Conservation (phyloP, 495 filamentous ascomycete genomes). For the Lindgomyces ingoldianus region DNA sequence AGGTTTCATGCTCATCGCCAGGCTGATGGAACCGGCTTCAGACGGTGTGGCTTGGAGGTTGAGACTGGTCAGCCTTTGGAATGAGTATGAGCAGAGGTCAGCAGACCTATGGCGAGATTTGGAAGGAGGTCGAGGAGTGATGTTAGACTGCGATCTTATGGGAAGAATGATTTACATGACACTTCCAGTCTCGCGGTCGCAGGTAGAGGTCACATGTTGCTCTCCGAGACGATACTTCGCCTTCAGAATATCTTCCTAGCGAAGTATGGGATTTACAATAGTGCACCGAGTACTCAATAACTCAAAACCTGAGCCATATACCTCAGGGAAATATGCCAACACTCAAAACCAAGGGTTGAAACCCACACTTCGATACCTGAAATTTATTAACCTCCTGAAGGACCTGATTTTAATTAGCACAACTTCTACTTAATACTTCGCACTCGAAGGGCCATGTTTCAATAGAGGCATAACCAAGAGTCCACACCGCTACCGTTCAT, state of each 20-base stretch:
- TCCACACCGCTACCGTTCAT: background rate
- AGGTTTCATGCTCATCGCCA: background rate
- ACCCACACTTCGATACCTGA: background rate
- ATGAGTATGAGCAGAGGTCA: constrained; percentile 7
- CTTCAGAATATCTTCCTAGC: background rate
- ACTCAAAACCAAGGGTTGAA: background rate
- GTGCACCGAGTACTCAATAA: background rate
- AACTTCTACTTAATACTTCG: background rate
- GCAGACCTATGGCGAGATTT: constrained; percentile 14
- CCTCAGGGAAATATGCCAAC: background rate
- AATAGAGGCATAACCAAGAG: background rate
- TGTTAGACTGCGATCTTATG: background rate
- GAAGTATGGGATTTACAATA: background rate
- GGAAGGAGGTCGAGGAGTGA: background rate
- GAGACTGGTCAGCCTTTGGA: background rate
- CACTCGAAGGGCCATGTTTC: background rate
- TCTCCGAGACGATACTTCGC: background rate
- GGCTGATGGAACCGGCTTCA: background rate
- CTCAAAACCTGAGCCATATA: background rate
- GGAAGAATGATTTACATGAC: constrained; percentile 8
- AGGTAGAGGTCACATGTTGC: background rate
- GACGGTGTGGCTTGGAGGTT: background rate
- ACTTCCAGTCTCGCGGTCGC: background rate
- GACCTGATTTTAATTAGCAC: too few species aligned
- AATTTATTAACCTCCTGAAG: background rate